Evolutionary conservation across 2,329 filamentous ascomycete species (phyloP).

Genomic region (Aspergillus arachidicola): DNA sequence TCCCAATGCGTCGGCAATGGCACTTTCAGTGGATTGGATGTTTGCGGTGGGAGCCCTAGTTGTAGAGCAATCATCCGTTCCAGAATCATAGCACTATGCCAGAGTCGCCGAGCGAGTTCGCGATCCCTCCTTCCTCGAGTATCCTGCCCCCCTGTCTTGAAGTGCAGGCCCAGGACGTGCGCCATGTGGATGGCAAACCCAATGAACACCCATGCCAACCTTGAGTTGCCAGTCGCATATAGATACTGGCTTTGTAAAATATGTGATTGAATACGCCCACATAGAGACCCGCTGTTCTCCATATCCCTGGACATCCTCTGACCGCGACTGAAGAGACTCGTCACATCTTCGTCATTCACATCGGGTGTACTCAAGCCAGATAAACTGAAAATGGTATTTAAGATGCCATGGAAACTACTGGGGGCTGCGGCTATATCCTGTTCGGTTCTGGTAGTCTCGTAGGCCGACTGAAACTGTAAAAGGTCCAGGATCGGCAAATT

Average conservation of each 20-base stretch:
- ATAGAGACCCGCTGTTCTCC: slow-evolving; percentile 13
- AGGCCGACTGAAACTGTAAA: slow-evolving; percentile 19
- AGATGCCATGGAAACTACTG: slow-evolving; percentile 19
- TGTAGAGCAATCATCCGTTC: slow-evolving; percentile 28
- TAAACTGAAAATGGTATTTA: slow-evolving; percentile 25
- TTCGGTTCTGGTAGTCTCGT: slow-evolving; percentile 11
- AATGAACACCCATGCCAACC: slow-evolving; percentile 25
- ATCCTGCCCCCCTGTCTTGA: slow-evolving; percentile 20
- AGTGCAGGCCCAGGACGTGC: slow-evolving; percentile 24
- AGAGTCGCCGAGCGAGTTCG: slow-evolving; percentile 27
- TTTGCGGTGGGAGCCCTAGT: slow-evolving; percentile 21
- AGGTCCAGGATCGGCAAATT: slow-evolving; percentile 29
- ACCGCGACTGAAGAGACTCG: slow-evolving; percentile 20
- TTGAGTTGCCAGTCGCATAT: slow-evolving; percentile 22
- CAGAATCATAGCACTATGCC: slow-evolving; percentile 29
- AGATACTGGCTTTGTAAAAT: slow-evolving; percentile 28
- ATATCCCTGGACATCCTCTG: slow-evolving; percentile 20
- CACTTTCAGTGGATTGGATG: slow-evolving; percentile 19
- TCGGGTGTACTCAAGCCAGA: slow-evolving; percentile 16
- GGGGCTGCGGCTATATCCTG: slow-evolving; percentile 9
- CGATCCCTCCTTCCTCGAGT: slow-evolving; percentile 14
- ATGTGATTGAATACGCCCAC: slow-evolving; percentile 23
- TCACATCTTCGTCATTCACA: slow-evolving; percentile 11
- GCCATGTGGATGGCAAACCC: slow-evolving; percentile 24
- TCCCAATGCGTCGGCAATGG: slow-evolving; percentile 27